phyloP scores from a whole-genome alignment of 2,329 filamentous ascomycete genomes.

The Macrophomina tecta region DNA sequence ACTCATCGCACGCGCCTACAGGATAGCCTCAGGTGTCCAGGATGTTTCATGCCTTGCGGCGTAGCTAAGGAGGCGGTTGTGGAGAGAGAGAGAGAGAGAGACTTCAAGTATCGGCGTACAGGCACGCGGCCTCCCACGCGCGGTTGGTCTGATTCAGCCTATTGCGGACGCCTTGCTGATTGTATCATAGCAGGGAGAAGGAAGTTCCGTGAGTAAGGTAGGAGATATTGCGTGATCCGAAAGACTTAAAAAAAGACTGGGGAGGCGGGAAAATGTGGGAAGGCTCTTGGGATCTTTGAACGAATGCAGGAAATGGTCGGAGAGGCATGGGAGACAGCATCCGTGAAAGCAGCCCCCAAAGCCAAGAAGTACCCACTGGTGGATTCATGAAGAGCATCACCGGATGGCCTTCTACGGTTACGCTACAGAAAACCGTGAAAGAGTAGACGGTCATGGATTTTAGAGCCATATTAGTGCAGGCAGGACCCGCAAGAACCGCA shows the following conservation, averaged over 20 bases:
- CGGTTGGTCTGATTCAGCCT: slow-evolving; percentile 9
- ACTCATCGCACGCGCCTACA: background rate
- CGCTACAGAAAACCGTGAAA: background rate
- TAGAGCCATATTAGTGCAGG: no score
- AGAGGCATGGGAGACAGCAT: background rate
- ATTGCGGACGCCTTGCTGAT: background rate
- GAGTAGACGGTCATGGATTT: no score
- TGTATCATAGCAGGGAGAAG: slow-evolving; percentile 6
- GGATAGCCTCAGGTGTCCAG: background rate
- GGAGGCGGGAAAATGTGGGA: background rate
- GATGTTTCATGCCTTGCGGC: slow-evolving; percentile 1
- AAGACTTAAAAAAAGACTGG: background rate
- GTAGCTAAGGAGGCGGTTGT: background rate
- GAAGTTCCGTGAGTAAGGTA: background rate
- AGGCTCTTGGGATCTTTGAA: background rate
- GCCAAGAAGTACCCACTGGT: background rate
- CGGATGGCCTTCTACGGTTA: background rate
- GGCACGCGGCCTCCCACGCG: background rate
- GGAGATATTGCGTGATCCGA: background rate
- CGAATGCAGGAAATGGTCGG: background rate
- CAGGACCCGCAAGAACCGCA: no score
- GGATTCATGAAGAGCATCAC: background rate
- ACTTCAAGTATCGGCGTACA: background rate
- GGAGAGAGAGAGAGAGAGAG: background rate
- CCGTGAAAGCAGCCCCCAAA: background rate